Evolutionary conservation across 2,329 filamentous ascomycete genomes (phyloP), one percentile per base, ranked within the genome.

Genomic region (Pseudocercospora fuligena): DNA sequence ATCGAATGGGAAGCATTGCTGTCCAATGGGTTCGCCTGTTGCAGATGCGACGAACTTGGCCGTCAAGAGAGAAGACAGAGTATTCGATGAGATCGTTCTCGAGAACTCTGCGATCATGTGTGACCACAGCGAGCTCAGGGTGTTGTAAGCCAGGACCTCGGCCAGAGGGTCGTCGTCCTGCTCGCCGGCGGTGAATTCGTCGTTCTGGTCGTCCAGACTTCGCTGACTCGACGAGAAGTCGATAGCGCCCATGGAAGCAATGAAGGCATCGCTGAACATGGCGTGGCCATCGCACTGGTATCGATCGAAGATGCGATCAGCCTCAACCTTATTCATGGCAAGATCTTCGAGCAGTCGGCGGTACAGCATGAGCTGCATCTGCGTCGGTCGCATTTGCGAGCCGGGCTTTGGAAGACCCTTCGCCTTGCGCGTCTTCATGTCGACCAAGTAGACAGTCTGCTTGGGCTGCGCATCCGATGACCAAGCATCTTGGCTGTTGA

Each of bases 341-440:
- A 98, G 88, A 2, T 89, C 85, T 9, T 89, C 88, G n/a, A 99
- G 83, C 61, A 98, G 88, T 27, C 89, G 89, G 71, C 94, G 93
- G 76, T 98, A 99, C 0, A 98, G 82, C 79, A 96, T 93, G 0
- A 98, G 83, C 76, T 99, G 95, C 67, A 97, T 90, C 72, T 90
- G 88, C 0, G 93, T 92, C 0, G 92, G 92, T 11, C 91, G 87
- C 53, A 92, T 84, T 0, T 89, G 87, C 0, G 87, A 82, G 23
- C 88, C 87, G 1, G 86, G 86, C 2, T 87, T 84, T 1, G 93
- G 92, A 2, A 92, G 76, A 2, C 84, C 85, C n/a, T 80, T 82
- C 3, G 86, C 87, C 0, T 84, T 85, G 19, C 94, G 87, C 0
- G 94, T 98, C 79, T 99, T 99, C 70, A 97, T 88, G 73, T 99